phyloP scores from a whole-genome alignment of 139 green algal genomes.

The Raphidocelis subcapitata region DNA sequence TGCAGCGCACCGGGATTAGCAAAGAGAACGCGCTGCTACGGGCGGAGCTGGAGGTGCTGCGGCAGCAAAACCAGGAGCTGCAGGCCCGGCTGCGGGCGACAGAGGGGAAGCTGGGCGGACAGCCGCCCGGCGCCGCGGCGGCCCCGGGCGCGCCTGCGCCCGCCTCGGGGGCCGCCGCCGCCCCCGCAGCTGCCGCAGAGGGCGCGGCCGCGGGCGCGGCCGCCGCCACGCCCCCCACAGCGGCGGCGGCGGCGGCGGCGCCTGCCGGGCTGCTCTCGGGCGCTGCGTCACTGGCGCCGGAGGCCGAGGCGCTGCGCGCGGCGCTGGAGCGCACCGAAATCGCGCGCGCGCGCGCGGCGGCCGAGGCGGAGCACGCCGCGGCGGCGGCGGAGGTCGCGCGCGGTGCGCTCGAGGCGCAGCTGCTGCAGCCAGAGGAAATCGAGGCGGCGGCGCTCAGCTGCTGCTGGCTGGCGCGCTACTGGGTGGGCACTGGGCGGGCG shows the following conservation, averaged over 20 bases:
- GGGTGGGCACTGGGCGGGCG: neutral
- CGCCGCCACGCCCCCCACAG: neutral
- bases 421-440: neutral
- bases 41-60: conserved; percentile 6
- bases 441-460: neutral
- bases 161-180: too few relatives aligned
- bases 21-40: conserved; percentile 4
- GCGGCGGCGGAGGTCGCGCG: neutral
- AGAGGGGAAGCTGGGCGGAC: conserved; percentile 3
- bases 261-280: neutral
- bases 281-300: neutral
- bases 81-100: neutral
- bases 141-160: neutral
- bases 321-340: neutral
- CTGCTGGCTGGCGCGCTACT: conserved; percentile 1
- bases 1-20: conserved; percentile 7
- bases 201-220: too few relatives aligned
- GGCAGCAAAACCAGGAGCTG: conserved; percentile 5
- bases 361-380: neutral
- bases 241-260: neutral
- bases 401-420: neutral
- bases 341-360: too few relatives aligned
- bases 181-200: too few relatives aligned
- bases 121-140: neutral
- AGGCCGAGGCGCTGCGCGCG: neutral